Evolutionary conservation across 2,329 filamentous ascomycete species (phyloP).

Genomic region (Acrodontium crateriforme): DNA sequence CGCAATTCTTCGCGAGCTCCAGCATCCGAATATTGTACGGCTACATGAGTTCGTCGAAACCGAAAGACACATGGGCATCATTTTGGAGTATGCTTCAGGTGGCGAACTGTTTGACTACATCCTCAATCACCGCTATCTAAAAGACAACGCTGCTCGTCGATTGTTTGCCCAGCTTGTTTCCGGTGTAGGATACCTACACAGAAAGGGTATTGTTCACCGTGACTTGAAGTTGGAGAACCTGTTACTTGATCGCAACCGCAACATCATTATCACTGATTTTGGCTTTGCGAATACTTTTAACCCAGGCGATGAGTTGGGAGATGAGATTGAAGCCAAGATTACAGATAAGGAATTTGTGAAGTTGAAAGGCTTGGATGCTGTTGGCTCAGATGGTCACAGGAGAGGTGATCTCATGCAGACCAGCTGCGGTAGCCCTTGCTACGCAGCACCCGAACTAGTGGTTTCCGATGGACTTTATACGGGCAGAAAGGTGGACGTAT

Average conservation of each 20-base stretch:
- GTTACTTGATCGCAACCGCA: constrained; percentile 85
- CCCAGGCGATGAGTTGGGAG: constrained; percentile 68
- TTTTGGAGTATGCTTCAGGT: constrained; percentile 93
- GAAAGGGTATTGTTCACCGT: constrained; percentile 95
- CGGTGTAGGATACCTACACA: constrained; percentile 92
- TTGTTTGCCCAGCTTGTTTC: constrained; percentile 93
- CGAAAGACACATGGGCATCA: constrained; percentile 92
- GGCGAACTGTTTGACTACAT: constrained; percentile 98
- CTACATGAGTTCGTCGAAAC: constrained; percentile 98
- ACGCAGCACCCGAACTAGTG: constrained; percentile 90
- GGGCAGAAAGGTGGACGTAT: constrained; percentile 93
- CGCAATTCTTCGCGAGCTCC: constrained; percentile 70
- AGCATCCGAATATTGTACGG: constrained; percentile 92
- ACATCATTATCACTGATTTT: constrained; percentile 99
- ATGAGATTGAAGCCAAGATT: constrained; percentile 80
- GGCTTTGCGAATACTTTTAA: constrained; percentile 98
- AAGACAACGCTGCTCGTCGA: constrained; percentile 78
- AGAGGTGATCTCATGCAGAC: constrained; percentile 97
- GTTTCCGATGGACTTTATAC: constrained; percentile 97
- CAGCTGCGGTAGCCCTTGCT: constrained; percentile 94
- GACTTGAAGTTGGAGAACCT: constrained; percentile 95
- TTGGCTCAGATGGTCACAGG: constrained; percentile 54
- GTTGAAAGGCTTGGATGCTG: constrained; percentile 67
- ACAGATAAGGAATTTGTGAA: constrained; percentile 81
- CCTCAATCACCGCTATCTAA: constrained; percentile 87